Base-by-base conservation (phyloP, 2,329 filamentous ascomycete species). In the Aspergillus costaricaensis region DNA sequence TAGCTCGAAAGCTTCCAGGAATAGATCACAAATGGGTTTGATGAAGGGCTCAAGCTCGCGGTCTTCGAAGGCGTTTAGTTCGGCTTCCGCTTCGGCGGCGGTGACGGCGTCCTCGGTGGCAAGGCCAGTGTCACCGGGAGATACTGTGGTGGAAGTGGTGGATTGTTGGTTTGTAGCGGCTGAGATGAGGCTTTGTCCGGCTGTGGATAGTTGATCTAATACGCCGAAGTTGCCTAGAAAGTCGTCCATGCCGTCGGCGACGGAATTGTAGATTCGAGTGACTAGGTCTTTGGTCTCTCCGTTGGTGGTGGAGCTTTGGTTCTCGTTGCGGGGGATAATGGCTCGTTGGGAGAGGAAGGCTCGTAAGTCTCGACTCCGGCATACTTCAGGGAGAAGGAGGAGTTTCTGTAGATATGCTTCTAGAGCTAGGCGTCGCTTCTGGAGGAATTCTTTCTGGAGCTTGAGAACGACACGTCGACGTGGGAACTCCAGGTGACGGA, bases 171-270 rank as follows among this genome's bases (percentile, higher is more conserved):
- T 85, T 17, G 85, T 86, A 5, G 85, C 78, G 7, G 79, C 79
- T 7, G 78, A 79, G 15, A 81, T 81, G 53, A 98, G 84, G 70
- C 93, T 97, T 73, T 98, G 94, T 0, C 94, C 94, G 6, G 95
- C 93, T 1, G 92, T 85, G 0, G 93, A 96, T 6, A 99, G 85
- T 74, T 98, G 95, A 69, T 99, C 95, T 30, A 99, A 84, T 0
- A 97, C 93, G 1, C 95, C 92, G 47, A 98, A 94, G 72, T 96
- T 98, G 58, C 95, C 95, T 3, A 99, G 81, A 57, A 99, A 96
- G 68, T 99, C 95, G 73, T 99, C 95, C 89, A 99, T 96, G 36
- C 96, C 95, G 72, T 99, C 95, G 0, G 94, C 91, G 21, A 99
- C 94, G 0, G 94, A 98, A 74, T 96, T 96, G 78, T 98, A 99